Percentiles rank a stretch among this genome's conserved stretches.
phyloP scores from a whole-genome alignment of 495 filamentous ascomycete species.

The Evansstolkia leycettana region DNA sequence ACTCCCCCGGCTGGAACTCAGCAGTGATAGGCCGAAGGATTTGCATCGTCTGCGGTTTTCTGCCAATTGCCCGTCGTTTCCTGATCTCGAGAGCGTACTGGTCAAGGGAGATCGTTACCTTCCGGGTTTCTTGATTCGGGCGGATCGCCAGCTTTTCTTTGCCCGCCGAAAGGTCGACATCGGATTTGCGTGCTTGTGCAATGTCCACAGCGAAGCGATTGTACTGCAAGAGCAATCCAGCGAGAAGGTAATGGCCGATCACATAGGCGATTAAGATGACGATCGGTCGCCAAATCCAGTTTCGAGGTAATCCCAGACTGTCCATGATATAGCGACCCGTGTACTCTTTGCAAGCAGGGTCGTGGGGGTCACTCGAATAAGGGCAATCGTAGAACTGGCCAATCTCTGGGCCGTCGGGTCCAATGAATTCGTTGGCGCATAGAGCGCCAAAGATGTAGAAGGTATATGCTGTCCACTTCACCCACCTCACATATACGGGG shows the following conservation, averaged over 20 bases:
- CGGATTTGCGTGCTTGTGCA: conserved; percentile 40
- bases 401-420: too few relatives aligned
- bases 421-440: conserved; percentile 58
- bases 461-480: conserved; percentile 44
- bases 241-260: conserved; percentile 41
- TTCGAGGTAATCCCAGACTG: conserved; percentile 45
- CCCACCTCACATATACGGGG: conserved; percentile 61
- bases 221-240: conserved; percentile 44
- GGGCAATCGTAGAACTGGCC: conserved; percentile 58
- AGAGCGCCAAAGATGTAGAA: conserved; percentile 60
- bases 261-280: conserved; percentile 44
- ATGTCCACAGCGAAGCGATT: conserved; percentile 48
- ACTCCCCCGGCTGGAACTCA: too few relatives aligned
- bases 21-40: too few relatives aligned
- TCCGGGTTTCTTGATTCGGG: too few relatives aligned
- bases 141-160: too few relatives aligned
- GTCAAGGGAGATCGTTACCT: too few relatives aligned
- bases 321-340: conserved; percentile 55
- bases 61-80: too few relatives aligned
- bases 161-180: too few relatives aligned
- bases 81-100: too few relatives aligned
- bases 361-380: conserved; percentile 35
- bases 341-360: conserved; percentile 53
- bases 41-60: too few relatives aligned
- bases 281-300: conserved; percentile 54